Evolutionary conservation across 768 basidiomycete genomes (phyloP).

Genomic region (Chiua virens): DNA sequence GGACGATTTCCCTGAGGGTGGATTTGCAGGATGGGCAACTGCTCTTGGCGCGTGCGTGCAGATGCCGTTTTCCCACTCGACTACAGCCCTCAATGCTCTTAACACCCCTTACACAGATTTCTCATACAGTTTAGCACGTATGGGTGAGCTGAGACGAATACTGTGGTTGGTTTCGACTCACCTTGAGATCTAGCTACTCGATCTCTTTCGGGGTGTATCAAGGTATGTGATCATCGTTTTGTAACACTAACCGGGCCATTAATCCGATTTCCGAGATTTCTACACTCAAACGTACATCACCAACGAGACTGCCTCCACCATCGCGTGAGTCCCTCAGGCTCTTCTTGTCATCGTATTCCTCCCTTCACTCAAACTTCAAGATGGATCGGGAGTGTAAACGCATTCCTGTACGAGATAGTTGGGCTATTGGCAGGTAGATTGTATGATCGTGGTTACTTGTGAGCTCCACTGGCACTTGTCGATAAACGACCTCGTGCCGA

Average conservation of each 20-base stretch:
- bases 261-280: constrained; percentile 31
- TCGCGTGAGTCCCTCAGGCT: constrained; percentile 40
- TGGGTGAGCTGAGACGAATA: constrained; percentile 24
- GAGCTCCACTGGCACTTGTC: constrained; percentile 9
- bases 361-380: constrained; percentile 14
- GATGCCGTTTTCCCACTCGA: background rate
- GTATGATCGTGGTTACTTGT: constrained; percentile 57
- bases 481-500: background rate
- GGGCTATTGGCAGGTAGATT: constrained; percentile 48
- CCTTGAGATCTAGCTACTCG: constrained; percentile 28
- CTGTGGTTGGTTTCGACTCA: background rate
- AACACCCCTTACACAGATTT: constrained; percentile 25
- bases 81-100: background rate
- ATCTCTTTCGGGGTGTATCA: constrained; percentile 46
- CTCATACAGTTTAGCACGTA: constrained; percentile 40
- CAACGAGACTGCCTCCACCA: constrained; percentile 36
- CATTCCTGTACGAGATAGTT: constrained; percentile 44
- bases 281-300: constrained; percentile 39
- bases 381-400: constrained; percentile 51
- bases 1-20: constrained; percentile 28
- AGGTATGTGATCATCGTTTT: constrained; percentile 22
- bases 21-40: constrained; percentile 31
- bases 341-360: background rate
- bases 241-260: background rate
- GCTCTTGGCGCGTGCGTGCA: constrained; percentile 30